These are phyloP conservation scores for Neocucurbitaria cava DNA, from an alignment of 2,329 filamentous ascomycete species.

Conservation along the genomic window DNA sequence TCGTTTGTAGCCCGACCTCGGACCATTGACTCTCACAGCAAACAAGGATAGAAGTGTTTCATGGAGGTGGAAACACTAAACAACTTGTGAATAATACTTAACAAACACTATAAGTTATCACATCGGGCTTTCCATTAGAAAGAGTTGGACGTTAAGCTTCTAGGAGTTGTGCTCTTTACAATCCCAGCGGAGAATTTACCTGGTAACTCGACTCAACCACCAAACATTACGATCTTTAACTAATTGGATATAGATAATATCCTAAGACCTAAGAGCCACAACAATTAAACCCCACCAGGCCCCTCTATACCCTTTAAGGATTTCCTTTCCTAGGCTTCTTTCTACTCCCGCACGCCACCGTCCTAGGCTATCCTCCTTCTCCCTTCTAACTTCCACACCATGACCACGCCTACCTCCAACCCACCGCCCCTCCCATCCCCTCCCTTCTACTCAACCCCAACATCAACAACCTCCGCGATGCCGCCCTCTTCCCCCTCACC, in stretches of 20 bases:
- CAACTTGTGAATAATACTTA: background rate
- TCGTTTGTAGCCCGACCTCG: background rate
- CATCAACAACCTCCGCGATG: constrained; percentile 47
- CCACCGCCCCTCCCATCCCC: constrained; percentile 25
- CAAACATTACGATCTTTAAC: no score
- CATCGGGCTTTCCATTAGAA: no score
- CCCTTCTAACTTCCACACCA: background rate
- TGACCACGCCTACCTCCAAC: constrained; percentile 6
- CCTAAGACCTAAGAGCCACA: no score
- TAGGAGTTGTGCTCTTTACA: no score
- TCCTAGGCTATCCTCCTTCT: background rate
- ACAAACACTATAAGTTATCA: background rate
- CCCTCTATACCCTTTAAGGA: no score
- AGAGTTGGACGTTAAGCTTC: no score
- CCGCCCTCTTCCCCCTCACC: constrained; percentile 30
- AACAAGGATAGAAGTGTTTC: background rate
- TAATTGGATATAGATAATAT: no score
- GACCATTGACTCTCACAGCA: background rate
- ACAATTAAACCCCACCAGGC: no score
- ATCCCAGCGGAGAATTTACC: no score
- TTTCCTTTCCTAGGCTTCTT: no score
- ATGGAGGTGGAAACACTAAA: no score
- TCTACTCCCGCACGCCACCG: background rate
- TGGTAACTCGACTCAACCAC: no score
- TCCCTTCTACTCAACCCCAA: constrained; percentile 43